These are phyloP conservation scores for Aspergillus leporis DNA, from an alignment of 495 filamentous ascomycete species.

Conservation along the genomic window DNA sequence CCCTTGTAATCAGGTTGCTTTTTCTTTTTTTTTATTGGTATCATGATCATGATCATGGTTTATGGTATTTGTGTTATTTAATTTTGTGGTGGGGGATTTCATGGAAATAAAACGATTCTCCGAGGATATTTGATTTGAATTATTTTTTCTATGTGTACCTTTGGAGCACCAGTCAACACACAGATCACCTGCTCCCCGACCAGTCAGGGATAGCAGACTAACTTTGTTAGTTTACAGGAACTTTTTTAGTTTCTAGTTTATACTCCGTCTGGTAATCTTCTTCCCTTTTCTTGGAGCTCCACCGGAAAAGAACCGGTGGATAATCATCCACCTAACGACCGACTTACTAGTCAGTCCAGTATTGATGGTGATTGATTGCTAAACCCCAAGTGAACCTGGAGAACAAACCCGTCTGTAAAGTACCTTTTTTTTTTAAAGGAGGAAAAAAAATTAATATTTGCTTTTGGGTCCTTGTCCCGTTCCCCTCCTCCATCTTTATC, in stretches of 20 bases:
- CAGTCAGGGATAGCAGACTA: not conserved
- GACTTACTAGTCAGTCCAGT: not conserved
- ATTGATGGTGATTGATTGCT: not conserved
- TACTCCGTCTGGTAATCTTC: not conserved
- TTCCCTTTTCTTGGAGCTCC: slow-evolving; percentile 1
- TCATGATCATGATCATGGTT: not conserved
- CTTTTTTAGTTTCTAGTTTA: not conserved
- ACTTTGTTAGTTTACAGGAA: not conserved
- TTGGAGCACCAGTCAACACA: not conserved
- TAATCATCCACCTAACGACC: slow-evolving; percentile 3
- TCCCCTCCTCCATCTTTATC: slow-evolving; percentile 8
- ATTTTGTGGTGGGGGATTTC: no score
- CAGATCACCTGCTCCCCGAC: slow-evolving; percentile 5
- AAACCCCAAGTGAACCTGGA: slow-evolving; percentile 4
- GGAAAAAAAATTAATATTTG: no score
- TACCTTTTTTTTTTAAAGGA: not conserved
- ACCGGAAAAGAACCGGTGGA: slow-evolving; percentile 8
- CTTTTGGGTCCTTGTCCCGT: slow-evolving; percentile 6
- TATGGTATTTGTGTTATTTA: no score
- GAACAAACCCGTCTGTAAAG: not conserved
- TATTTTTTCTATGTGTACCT: no score
- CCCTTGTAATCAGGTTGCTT: not conserved
- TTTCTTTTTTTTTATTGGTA: not conserved
- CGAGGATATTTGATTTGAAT: no score
- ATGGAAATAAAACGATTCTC: not conserved